Conservation (phyloP, 73 alveolate species). For the Uronychia setigera region DNA sequence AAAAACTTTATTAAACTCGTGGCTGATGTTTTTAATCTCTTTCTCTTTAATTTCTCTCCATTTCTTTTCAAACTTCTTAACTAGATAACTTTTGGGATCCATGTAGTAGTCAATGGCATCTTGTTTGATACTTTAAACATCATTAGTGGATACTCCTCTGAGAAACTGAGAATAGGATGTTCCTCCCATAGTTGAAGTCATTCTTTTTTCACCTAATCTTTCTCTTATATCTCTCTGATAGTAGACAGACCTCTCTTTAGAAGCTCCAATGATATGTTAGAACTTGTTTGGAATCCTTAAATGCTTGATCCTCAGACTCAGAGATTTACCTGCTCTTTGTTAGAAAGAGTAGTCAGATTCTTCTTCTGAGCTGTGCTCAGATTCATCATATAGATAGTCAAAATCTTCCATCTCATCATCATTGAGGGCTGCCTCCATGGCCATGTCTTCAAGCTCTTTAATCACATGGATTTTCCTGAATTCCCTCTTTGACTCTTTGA, state of each 20-base stretch:
- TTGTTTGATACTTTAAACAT: background rate
- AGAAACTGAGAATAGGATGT: no score
- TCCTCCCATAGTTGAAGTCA: no score
- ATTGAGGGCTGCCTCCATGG: background rate
- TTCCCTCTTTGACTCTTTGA: background rate
- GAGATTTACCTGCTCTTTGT: background rate
- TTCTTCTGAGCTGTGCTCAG: background rate
- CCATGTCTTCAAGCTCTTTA: background rate
- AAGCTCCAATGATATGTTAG: background rate
- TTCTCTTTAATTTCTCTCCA: background rate
- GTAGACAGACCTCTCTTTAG: background rate
- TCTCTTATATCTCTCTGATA: background rate
- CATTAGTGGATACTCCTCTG: background rate
- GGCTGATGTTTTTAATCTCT: background rate
- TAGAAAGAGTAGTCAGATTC: background rate
- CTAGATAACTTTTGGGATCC: background rate
- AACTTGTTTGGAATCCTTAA: background rate
- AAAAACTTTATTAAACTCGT: background rate
- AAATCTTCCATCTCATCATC: background rate
- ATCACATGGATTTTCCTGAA: background rate
- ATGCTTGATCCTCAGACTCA: background rate
- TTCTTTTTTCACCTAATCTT: background rate
- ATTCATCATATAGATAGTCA: background rate
- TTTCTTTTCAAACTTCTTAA: background rate
- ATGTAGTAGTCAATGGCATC: slow-evolving; percentile 4